A percentile compares a stretch with the other conserved stretches of the same genome.
Conservation (phyloP, 2,329 filamentous ascomycete genomes). For the Stemphylium lycopersici region DNA sequence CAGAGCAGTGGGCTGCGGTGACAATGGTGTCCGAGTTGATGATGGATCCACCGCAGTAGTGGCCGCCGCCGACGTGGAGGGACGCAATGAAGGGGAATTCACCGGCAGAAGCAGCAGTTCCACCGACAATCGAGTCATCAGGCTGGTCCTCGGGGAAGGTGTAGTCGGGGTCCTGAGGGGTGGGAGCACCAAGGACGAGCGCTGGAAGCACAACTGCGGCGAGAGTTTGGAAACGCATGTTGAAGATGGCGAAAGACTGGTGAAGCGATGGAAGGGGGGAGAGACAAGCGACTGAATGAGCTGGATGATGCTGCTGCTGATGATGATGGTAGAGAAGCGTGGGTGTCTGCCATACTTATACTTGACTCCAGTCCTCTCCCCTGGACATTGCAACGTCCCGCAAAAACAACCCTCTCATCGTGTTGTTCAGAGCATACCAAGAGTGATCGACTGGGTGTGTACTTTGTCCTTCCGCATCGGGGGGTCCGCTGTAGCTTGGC, state of each 20-base stretch:
- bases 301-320: neutral
- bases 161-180: conserved; percentile 27
- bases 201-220: conserved; percentile 31
- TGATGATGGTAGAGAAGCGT: conserved; percentile 3
- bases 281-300: conserved; percentile 22
- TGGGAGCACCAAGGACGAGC: conserved; percentile 25
- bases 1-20: conserved; percentile 38
- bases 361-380: neutral
- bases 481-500: conserved; percentile 9
- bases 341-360: conserved; percentile 16
- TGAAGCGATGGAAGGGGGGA: conserved; percentile 9
- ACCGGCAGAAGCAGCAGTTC: conserved; percentile 26
- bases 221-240: conserved; percentile 32
- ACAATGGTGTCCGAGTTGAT: conserved; percentile 37
- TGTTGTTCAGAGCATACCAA: conserved; percentile 7
- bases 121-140: conserved; percentile 32
- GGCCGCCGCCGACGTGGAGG: conserved; percentile 25
- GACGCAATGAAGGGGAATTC: conserved; percentile 41
- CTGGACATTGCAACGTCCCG: neutral
- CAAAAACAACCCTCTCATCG: conserved; percentile 9
- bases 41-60: conserved; percentile 38
- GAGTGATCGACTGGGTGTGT: conserved; percentile 10
- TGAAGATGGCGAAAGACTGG: conserved; percentile 15
- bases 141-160: conserved; percentile 11
- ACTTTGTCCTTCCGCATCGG: conserved; percentile 15